Percentiles rank a stretch among this genome's conserved stretches.
Conservation (phyloP, 225 moss, liverwort and hornwort species). For the Polytrichum commune region DNA sequence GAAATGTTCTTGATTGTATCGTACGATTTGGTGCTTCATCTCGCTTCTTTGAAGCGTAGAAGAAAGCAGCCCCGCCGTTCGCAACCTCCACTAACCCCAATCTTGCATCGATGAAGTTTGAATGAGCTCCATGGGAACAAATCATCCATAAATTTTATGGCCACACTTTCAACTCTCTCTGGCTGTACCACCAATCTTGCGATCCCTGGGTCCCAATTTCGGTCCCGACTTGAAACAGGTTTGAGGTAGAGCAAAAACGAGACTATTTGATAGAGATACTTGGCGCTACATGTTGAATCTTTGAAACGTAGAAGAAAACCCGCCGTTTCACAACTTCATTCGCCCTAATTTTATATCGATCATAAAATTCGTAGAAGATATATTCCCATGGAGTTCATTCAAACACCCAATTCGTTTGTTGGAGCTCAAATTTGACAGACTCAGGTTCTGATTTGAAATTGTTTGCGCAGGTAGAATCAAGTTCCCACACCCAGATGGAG, state of each 20-base stretch:
- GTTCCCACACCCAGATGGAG: slow-evolving; percentile 5
- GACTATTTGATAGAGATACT: too few species aligned
- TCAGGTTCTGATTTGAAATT: not conserved
- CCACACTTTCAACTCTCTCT: not conserved
- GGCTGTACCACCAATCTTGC: not conserved
- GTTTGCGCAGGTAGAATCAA: slow-evolving; percentile 20
- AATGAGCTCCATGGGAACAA: too few species aligned
- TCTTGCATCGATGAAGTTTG: not conserved
- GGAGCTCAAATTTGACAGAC: not conserved
- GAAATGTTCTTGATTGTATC: not conserved
- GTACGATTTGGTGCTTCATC: too few species aligned
- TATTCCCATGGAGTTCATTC: not conserved
- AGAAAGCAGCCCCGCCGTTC: too few species aligned
- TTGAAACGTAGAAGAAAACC: too few species aligned
- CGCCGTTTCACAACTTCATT: too few species aligned
- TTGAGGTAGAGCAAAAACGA: too few species aligned
- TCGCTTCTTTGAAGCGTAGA: too few species aligned
- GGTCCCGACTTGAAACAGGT: too few species aligned
- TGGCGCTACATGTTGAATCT: too few species aligned
- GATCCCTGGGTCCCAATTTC: not conserved
- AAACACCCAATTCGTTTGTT: not conserved
- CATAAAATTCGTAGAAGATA: not conserved
- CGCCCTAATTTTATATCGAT: not conserved
- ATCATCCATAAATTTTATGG: too few species aligned
- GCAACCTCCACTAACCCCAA: too few species aligned